Percentiles rank a stretch among this genome's conserved stretches.
Conservation (phyloP, 768 basidiomycete genomes). For the Lentinus brumalis region DNA sequence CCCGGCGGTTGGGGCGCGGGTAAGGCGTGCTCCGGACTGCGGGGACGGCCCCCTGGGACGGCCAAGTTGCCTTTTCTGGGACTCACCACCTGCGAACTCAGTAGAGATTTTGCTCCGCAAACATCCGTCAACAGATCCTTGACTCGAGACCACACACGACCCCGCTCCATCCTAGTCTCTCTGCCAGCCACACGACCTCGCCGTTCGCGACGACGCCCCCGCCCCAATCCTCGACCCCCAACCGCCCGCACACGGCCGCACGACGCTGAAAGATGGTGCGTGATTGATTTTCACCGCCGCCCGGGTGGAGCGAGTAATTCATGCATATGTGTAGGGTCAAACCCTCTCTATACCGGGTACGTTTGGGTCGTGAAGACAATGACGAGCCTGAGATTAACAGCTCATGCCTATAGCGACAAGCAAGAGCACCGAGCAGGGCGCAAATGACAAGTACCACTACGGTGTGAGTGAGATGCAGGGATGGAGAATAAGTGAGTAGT, state of each 20-base stretch:
- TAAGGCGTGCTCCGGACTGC: not conserved
- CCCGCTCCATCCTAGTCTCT: slow-evolving; percentile 6
- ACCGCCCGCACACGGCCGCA: not conserved
- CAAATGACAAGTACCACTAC: slow-evolving; percentile 70
- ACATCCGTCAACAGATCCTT: slow-evolving; percentile 31
- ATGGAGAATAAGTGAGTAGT: slow-evolving; percentile 91
- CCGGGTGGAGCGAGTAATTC: not conserved
- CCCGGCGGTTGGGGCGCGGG: not conserved
- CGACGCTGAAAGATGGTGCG: slow-evolving; percentile 21
- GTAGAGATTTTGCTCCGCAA: slow-evolving; percentile 29
- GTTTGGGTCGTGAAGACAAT: not conserved
- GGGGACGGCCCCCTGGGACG: not conserved
- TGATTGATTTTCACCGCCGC: slow-evolving; percentile 9
- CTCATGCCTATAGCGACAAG: slow-evolving; percentile 58
- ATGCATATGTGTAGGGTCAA: slow-evolving; percentile 27
- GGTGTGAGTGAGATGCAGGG: slow-evolving; percentile 97
- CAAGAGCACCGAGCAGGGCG: slow-evolving; percentile 77
- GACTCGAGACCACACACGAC: slow-evolving; percentile 29
- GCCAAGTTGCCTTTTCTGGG: slow-evolving; percentile 18
- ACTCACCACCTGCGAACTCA: slow-evolving; percentile 23
- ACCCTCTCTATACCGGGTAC: slow-evolving; percentile 32
- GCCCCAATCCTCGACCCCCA: not conserved
- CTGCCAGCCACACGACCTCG: not conserved
- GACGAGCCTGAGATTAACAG: not conserved
- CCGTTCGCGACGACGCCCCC: not conserved